Evolutionary conservation across 495 filamentous ascomycete genomes (phyloP), one percentile per base, ranked within the genome.

Genomic region (Lophium mytilinum): DNA sequence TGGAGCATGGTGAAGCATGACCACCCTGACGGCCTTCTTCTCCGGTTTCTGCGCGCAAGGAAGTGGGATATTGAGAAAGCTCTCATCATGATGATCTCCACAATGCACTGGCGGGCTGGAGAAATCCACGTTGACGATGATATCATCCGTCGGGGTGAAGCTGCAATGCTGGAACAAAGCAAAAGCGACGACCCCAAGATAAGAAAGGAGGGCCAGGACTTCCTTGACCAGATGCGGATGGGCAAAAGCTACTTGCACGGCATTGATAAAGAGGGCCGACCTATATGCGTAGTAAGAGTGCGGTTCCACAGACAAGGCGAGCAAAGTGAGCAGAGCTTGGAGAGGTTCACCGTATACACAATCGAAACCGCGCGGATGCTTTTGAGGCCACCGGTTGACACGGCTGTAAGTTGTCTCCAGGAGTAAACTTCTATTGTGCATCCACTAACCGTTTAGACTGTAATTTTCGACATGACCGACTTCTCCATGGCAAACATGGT

Each of bases 1-100:
- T 98, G 93, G 93, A 80, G 76, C 56, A 96, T 98, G 93, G 83
- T 92, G 36, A 97, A 97, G 75, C 86, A 90, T 62, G 94, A 98
- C 68, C 80, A 96, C 69, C 93, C 93, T 1, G 93, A 98, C 69
- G 84, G 80, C 8, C 76, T 98, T 24, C 76, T 96, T 11, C 75
- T 98, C 52, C 83, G 93, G 30, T 98, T 96, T 72, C 75, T 98
- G 54, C 80, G 93, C 40, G 93, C 93, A 9, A 80, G 93, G 37
- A 98, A 97, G 72, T 98, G 93, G 93, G 88, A 98, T 67, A 82
- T 95, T 33, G 86, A 96, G 46, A 89, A 88, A 63, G 92, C 93
- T 15, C 76, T 98, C 12, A 80, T 96, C 57, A 98, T 98, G 93
- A 68, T 96, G 69, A 80, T 98, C 37, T 87, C 88, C 5, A 96